Evolutionary conservation across 1,284 basidiomycete species (phyloP).

Genomic region (Austroboletus niveus): DNA sequence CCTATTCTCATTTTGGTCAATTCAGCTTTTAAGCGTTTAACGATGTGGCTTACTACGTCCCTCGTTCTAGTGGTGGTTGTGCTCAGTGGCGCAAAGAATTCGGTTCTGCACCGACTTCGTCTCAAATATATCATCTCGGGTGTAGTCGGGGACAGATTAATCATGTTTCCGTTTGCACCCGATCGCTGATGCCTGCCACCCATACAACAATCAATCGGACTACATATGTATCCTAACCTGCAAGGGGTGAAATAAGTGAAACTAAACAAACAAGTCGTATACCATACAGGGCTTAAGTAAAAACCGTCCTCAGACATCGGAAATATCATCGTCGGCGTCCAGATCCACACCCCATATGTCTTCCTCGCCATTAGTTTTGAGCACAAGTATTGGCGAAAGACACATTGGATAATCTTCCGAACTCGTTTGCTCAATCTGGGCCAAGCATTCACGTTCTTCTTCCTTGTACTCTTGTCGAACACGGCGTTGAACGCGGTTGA

Average conservation of each 20-base stretch:
- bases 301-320: constrained; percentile 17
- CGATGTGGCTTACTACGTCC: no score
- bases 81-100: no score
- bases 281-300: constrained; percentile 12
- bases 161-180: no score
- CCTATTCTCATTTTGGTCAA: no score
- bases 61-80: no score
- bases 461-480: constrained; percentile 46
- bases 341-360: constrained; percentile 21
- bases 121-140: no score
- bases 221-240: constrained; percentile 19
- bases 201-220: background rate
- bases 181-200: no score
- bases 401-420: constrained; percentile 28
- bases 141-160: no score
- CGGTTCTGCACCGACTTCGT: no score
- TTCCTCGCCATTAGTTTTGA: constrained; percentile 18
- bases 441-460: constrained; percentile 18
- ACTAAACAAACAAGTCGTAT: constrained; percentile 25
- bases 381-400: constrained; percentile 18
- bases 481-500: constrained; percentile 71
- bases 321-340: constrained; percentile 22
- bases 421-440: constrained; percentile 15
- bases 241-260: constrained; percentile 9
- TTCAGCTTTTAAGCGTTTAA: no score